A percentile compares a stretch with the other conserved stretches of the same genome.
phyloP scores from a whole-genome alignment of 176 grass and related monocot species.

The Paspalum notatum region DNA sequence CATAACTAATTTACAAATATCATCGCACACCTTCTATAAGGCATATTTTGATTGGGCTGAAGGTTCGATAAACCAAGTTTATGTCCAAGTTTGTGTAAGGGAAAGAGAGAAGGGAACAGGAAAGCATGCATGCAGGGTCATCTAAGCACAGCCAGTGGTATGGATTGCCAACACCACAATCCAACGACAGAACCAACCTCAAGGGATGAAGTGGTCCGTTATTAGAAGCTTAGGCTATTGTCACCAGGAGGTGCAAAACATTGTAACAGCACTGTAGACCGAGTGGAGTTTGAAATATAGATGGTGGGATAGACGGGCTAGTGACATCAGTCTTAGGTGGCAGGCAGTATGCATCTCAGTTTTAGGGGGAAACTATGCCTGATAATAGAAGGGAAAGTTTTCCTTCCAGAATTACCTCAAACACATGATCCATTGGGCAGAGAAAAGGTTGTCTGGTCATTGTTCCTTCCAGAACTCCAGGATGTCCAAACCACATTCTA shows the following conservation, averaged over 20 bases:
- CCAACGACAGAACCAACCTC: neutral
- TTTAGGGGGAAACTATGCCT: neutral
- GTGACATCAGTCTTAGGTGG: too few species aligned
- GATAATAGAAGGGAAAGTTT: neutral
- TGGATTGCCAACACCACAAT: neutral
- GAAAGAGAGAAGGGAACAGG: neutral
- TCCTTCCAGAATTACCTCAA: constrained; percentile 69
- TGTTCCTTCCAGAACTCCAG: constrained; percentile 90
- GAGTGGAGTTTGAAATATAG: too few species aligned
- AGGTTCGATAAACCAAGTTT: neutral
- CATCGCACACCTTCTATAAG: neutral
- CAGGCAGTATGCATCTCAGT: neutral
- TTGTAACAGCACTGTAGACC: too few species aligned
- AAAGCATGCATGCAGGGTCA: neutral
- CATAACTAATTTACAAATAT: constrained; percentile 11
- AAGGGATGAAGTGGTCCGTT: neutral
- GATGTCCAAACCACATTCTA: constrained; percentile 97
- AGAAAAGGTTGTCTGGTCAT: constrained; percentile 95
- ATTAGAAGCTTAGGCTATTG: too few species aligned
- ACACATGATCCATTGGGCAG: constrained; percentile 98
- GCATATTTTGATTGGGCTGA: neutral
- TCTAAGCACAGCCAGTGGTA: neutral
- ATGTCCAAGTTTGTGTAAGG: neutral
- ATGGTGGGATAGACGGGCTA: too few species aligned
- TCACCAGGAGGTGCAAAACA: too few species aligned